Conservation (phyloP, 163 green algal species). For the Chlamydomonas reinhardtii region DNA sequence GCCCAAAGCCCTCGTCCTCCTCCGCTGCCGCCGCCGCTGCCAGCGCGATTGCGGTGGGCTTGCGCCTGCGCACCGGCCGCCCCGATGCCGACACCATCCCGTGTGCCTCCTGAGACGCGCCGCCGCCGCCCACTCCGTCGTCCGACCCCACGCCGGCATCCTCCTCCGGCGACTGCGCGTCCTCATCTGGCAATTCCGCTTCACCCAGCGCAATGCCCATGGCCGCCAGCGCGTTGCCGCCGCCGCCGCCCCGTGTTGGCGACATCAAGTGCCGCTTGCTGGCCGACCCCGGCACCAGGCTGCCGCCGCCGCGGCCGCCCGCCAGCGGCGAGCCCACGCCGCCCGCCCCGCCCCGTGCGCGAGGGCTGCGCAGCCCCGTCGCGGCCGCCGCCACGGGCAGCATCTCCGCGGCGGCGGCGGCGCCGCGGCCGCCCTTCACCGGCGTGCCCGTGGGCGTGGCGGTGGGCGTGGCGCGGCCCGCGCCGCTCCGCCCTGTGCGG, state of each 20-base stretch:
- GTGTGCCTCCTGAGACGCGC: background rate
- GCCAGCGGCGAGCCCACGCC: too few relatives aligned
- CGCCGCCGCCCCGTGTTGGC: background rate
- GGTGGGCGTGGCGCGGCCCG: background rate
- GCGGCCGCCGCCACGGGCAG: background rate
- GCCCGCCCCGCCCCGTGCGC: background rate
- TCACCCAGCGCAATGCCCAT: background rate
- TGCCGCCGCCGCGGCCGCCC: constrained; percentile 1
- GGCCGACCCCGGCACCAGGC: background rate
- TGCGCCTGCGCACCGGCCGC: constrained; percentile 30
- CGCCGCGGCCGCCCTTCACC: background rate
- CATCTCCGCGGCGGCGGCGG: background rate
- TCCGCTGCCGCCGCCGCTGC: constrained; percentile 29
- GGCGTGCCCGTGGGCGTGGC: constrained; percentile 31
- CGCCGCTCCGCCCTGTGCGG: constrained; percentile 1
- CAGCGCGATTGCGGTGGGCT: constrained; percentile 23
- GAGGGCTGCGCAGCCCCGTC: constrained; percentile 27
- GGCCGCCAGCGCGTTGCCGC: too few relatives aligned
- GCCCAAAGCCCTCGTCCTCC: background rate
- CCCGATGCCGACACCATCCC: background rate
- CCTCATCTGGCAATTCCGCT: too few relatives aligned
- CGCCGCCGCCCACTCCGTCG: background rate
- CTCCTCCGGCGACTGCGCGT: too few relatives aligned
- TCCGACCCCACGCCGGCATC: background rate
- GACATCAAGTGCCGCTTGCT: background rate